Percentiles rank a stretch among this genome's conserved stretches.
phyloP scores from a whole-genome alignment of 345 rosid genomes.

The Nephelium lappaceum region DNA sequence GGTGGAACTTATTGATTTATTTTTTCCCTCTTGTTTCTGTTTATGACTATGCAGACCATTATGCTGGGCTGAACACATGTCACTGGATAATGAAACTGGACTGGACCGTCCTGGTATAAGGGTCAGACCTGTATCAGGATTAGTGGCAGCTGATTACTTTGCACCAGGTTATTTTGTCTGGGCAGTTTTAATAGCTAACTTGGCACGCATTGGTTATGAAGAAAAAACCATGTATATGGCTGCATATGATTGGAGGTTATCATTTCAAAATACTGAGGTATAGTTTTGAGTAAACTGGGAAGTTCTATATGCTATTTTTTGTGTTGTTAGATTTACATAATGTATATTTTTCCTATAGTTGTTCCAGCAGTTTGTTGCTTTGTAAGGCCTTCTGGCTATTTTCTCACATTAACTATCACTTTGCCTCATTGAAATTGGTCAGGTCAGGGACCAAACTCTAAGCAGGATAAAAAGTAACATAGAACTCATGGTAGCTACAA shows the following conservation, averaged over 20 bases:
- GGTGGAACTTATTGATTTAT: constrained; percentile 4
- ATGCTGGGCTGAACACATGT: constrained; percentile 78
- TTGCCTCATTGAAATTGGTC: constrained; percentile 27
- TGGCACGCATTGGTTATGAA: constrained; percentile 75
- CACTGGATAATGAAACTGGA: constrained; percentile 73
- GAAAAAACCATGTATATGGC: constrained; percentile 86
- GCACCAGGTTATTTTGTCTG: constrained; percentile 79
- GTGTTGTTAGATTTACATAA: neutral
- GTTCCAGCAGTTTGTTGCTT: neutral
- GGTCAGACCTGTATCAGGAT: constrained; percentile 72
- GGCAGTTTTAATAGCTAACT: constrained; percentile 78
- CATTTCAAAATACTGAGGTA: constrained; percentile 80
- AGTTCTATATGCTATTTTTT: neutral
- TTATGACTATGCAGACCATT: constrained; percentile 52
- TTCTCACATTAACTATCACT: constrained; percentile 3
- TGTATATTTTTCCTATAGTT: neutral
- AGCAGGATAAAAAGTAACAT: constrained; percentile 72
- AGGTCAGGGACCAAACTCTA: constrained; percentile 65
- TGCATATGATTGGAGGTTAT: constrained; percentile 75
- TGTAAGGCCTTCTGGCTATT: neutral
- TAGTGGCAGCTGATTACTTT: constrained; percentile 83
- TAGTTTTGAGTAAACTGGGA: neutral
- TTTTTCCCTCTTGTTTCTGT: constrained; percentile 2
- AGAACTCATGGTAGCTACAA: constrained; percentile 73
- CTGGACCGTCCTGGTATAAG: constrained; percentile 66